A percentile compares a stretch with the other conserved stretches of the same genome.
Evolutionary conservation across 1,284 basidiomycete species (phyloP).

Genomic region (Cryptococcus sp.): DNA sequence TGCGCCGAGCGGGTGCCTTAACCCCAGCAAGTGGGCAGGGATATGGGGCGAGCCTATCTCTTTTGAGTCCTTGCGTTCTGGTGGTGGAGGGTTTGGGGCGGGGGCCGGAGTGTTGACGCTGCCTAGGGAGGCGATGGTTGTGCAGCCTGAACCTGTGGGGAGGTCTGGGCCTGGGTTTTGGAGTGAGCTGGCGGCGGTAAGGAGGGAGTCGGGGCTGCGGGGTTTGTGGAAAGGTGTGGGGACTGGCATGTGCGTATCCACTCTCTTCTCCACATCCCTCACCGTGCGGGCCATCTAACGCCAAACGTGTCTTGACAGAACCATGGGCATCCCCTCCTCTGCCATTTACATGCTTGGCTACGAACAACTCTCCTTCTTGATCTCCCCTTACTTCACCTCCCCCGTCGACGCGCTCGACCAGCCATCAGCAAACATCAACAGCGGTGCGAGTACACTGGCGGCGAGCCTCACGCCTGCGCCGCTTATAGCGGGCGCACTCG

Average conservation of each 20-base stretch:
- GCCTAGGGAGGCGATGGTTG: conserved; percentile 13
- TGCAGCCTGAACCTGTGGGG: not conserved
- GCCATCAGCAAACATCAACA: conserved; percentile 6
- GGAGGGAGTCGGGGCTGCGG: conserved; percentile 67
- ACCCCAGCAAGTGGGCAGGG: conserved; percentile 49
- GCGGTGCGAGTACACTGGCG: conserved; percentile 1
- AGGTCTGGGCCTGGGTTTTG: conserved; percentile 58
- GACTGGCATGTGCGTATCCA: conserved; percentile 67
- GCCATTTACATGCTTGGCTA: conserved; percentile 96
- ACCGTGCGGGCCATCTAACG: not conserved
- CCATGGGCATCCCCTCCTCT: conserved; percentile 88
- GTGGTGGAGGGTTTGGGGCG: conserved; percentile 3
- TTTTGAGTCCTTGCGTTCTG: conserved; percentile 4
- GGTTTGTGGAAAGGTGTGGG: conserved; percentile 89
- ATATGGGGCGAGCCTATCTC: conserved; percentile 49
- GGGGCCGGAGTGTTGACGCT: conserved; percentile 22
- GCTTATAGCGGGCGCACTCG: conserved; percentile 74
- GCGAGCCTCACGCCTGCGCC: conserved; percentile 61
- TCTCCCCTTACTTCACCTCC: conserved; percentile 38
- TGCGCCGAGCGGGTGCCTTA: conserved; percentile 44
- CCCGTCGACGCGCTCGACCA: conserved; percentile 24
- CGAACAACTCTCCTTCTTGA: conserved; percentile 68
- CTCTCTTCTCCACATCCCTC: not conserved
- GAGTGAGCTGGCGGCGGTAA: conserved; percentile 74
- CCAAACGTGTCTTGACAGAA: conserved; percentile 51